Percentiles rank a stretch among this genome's conserved stretches.
phyloP scores from a whole-genome alignment of 441 rosid genomes.

The Bocquillonia castaneifolia region DNA sequence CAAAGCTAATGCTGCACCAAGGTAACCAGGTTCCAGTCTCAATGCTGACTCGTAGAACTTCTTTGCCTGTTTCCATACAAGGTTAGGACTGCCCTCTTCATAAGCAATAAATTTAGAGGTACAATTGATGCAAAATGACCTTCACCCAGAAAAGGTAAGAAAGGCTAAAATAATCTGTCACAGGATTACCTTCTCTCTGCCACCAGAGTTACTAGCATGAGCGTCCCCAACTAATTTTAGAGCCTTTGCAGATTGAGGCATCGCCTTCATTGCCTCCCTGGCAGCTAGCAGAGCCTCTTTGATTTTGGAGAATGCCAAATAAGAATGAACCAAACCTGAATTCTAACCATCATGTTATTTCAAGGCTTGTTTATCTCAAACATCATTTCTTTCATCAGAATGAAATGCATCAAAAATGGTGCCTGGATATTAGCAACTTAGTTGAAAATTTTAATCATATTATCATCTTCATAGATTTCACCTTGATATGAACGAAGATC shows the following conservation, averaged over 20 bases:
- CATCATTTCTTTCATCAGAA: conserved; percentile 10
- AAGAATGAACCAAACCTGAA: conserved; percentile 91
- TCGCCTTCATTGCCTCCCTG: conserved; percentile 97
- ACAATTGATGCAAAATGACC: conserved; percentile 1
- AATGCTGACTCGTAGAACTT: conserved; percentile 93
- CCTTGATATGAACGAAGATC: conserved; percentile 99
- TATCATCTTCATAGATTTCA: conserved; percentile 24
- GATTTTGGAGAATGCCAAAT: conserved; percentile 75
- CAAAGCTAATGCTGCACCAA: conserved; percentile 92
- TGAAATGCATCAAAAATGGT: neutral
- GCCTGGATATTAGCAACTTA: conserved; percentile 17
- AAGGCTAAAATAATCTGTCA: conserved; percentile 1
- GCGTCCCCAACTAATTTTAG: conserved; percentile 95
- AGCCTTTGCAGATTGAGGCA: conserved; percentile 98
- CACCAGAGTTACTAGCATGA: conserved; percentile 76
- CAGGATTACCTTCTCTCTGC: conserved; percentile 82
- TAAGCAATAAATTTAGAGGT: conserved; percentile 5
- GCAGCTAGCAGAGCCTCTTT: conserved; percentile 92
- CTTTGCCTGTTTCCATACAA: conserved; percentile 61
- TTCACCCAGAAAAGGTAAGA: conserved; percentile 1
- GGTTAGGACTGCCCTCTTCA: conserved; percentile 11
- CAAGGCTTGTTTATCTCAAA: conserved; percentile 2
- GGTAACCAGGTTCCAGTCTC: conserved; percentile 90
- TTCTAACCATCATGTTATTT: conserved; percentile 24
- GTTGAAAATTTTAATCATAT: conserved; percentile 7